Base-by-base conservation (phyloP, 352 stramenopile genomes). In the Phytophthora agathidicida region DNA sequence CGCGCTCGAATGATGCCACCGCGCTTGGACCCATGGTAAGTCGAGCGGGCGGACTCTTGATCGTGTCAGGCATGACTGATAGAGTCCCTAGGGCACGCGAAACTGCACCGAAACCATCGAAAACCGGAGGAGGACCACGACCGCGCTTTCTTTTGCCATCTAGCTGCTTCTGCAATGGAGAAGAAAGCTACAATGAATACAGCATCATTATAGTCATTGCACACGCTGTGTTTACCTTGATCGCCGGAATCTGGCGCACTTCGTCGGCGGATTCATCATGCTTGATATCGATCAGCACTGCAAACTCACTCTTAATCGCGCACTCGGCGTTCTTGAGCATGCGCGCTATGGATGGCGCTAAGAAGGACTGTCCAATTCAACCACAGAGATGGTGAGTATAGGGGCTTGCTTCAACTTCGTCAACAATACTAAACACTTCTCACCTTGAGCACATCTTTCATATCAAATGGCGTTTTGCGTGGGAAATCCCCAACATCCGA, bases 381-480 rank as follows among this genome's bases (percentile, higher is more conserved):
- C 4, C 26, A 8, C 28, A 53, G 30, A 28, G 32, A 63, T 16
- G 14, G 32, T 60, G 5, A 47, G 55, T 36, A 31, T 46, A 65
- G 5, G 1, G 36, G 3, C n/a, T 41, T 1, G 8, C 5, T 38
- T 5, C 10, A 52, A 11, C 31, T 9, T n/a, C 14, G 42, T 38
- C 8, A 27, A 39, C 37, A 6, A 13, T 22, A 28, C 41, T 14
- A 43, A 45, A 6, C 36, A 49, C 42, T 24, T 19, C 43, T 23
- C 30, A 91, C 85, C 77, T 93, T 92, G 44, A 95, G 68, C 41
- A 80, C 71, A 54, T 95, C 86, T 50, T 95, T 95, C 42, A 91
- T 53, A 38, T 93, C 83, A 27, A 87, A 71, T 3, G 83, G 71
- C 11, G 45, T 53, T 19, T 71, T 64, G 44, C 50, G 51, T 19